Base-by-base conservation (phyloP, 495 filamentous ascomycete species). In the Beverwykella pulmonaria region DNA sequence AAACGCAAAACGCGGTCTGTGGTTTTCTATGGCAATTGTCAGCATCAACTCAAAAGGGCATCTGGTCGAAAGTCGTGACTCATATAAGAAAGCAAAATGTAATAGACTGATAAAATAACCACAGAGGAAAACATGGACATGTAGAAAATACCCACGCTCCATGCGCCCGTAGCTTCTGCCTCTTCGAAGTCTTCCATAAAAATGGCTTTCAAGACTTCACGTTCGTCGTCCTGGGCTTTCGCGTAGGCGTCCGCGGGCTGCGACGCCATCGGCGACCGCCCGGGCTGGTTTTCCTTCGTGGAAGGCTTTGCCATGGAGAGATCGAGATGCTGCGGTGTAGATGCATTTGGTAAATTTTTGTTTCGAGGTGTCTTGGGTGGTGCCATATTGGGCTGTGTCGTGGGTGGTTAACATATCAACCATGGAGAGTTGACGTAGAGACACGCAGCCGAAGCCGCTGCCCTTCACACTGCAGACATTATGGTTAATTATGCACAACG, bases 131-230 rank as follows among this genome's bases (percentile, higher is more conserved):
- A 54, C 12, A 9, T 17, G 32, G 27, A 59, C 17, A 48, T 34
- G 22, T 65, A 6, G 27, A 30, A 19, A 55, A 41, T 52, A 48
- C 80, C 53, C 79, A 92, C 90, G 81, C 96, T 91, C 94, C 94
- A 98, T 41, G 92, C 92, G 47, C 86, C 87, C 72, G 88, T 86
- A 27, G 84, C 79, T 66, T 86, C 84, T 60, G 92, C 86, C 65
- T 91, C 84, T 69, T 87, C 79, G 73, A 90, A 98, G 73, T 98
- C 94, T 52, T 97, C 92, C 72, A 88, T 90, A 73, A 94, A 98
- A 44, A 98, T 97, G 5, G 95, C 91, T 59, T 88, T 82, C 53
- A 98, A 80, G 14, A 87, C 94, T 77, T 95, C 88, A 34, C 93
- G 81, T 79, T 98, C 94, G 73, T 96, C 88, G 61, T 89, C 79